These are phyloP conservation scores for Septoria linicola DNA, from an alignment of 2,329 filamentous ascomycete genomes.

Conservation along the genomic window DNA sequence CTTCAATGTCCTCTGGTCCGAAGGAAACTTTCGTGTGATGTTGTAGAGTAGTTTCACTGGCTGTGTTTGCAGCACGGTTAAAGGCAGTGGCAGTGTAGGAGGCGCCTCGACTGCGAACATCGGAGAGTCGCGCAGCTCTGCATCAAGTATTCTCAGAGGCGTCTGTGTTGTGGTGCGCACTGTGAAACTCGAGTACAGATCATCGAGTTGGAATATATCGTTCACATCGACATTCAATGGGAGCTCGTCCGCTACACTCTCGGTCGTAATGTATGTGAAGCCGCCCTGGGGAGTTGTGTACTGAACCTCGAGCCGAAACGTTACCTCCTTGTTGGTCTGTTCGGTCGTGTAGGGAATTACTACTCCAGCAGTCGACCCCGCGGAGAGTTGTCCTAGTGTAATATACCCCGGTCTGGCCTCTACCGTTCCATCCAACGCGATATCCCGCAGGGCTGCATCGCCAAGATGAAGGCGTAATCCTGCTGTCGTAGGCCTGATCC, in stretches of 20 bases:
- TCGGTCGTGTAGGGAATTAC: conserved; percentile 81
- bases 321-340: conserved; percentile 68
- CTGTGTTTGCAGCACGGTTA: conserved; percentile 75
- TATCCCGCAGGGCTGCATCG: conserved; percentile 41
- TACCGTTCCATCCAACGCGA: conserved; percentile 12
- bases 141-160: conserved; percentile 71
- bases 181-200: conserved; percentile 85
- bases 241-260: conserved; percentile 68
- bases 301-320: conserved; percentile 61
- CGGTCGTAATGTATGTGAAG: conserved; percentile 56
- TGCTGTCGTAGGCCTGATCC: conserved; percentile 59
- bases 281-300: conserved; percentile 31
- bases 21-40: conserved; percentile 58
- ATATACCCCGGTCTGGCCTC: conserved; percentile 26
- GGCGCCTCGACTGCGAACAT: conserved; percentile 64
- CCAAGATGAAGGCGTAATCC: conserved; percentile 58
- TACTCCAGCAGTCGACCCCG: conserved; percentile 56
- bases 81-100: conserved; percentile 42
- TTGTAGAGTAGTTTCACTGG: conserved; percentile 79
- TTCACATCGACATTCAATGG: conserved; percentile 94
- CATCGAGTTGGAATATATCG: conserved; percentile 83
- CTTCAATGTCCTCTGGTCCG: conserved; percentile 29
- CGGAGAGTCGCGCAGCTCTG: conserved; percentile 68
- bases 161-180: conserved; percentile 76
- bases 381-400: conserved; percentile 22